Base-by-base conservation (phyloP, 164 flowering plant species). In the Macadamia integrifolia region DNA sequence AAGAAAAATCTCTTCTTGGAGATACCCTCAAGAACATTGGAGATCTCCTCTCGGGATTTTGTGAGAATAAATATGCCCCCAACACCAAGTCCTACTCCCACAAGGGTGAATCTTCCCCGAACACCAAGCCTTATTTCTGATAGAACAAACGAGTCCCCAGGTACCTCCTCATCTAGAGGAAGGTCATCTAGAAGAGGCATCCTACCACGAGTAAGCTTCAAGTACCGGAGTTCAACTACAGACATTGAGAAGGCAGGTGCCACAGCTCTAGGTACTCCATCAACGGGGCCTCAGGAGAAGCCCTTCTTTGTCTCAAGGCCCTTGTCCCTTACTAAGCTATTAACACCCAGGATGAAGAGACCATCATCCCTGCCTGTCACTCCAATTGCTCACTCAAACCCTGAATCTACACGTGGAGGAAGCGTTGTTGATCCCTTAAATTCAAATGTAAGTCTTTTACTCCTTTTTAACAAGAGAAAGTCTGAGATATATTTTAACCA, bases 311-410 rank as follows among this genome's bases (percentile, higher is more conserved):
- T 82, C 59, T 18, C 85, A 32, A 86, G 93, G 81, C 77, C 92
- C 31, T 76, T 77, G 23, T 89, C 99, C 58, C 71, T 90, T 23
- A 70, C 91, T 40, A 90, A 82, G 80, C 73, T 89, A 44, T 90
- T 92, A 68, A 67, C 81, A 8, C 77, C 91, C 23, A 83, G 73
- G 69, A 70, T 72, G 67, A 84, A 80, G 69, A 85, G 77, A 71
- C 74, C 94, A 49, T 83, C 92, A n/a, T 95, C 99, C 52, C 80
- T 95, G 49, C 99, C 99, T 23, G 88, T 74, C 30, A 86, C 86
- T 7, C 91, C 92, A 15, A 78, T 84, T 70, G 75, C 80, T 63
- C 96, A 86, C 74, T 88, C 93, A 61, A 88, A 88, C 74, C 95
- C 94, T 10, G 97, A 87, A 74, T 88, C 98, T 57, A 63, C 69